Evolutionary conservation across 2,329 filamentous ascomycete genomes (phyloP).

Genomic region (Sarocladium oryzae): DNA sequence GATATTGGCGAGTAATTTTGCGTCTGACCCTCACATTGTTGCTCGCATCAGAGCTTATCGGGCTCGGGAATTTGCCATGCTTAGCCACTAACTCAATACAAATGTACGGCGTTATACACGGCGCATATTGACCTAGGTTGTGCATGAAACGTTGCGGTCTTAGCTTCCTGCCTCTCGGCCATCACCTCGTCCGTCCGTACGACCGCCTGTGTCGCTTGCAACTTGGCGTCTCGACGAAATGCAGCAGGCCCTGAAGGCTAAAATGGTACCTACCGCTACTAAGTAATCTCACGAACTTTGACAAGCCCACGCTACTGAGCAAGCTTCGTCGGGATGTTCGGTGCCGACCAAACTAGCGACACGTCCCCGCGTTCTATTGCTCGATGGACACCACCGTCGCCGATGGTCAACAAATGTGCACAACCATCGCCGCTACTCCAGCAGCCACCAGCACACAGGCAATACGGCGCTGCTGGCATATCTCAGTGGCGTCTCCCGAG

Average conservation of each 20-base stretch:
- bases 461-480: no score
- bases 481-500: no score
- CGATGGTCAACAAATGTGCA: not conserved
- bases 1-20: not conserved
- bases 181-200: not conserved
- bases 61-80: not conserved
- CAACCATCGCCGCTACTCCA: not conserved
- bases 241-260: no score
- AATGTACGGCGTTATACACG: not conserved
- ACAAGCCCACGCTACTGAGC: slow-evolving; percentile 1
- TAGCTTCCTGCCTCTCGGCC: not conserved
- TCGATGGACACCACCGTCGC: slow-evolving; percentile 7
- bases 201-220: no score
- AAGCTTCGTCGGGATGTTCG: not conserved
- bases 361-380: slow-evolving; percentile 6
- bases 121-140: not conserved
- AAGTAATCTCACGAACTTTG: no score
- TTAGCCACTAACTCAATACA: no score
- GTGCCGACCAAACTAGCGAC: not conserved
- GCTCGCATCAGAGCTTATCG: no score
- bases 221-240: no score
- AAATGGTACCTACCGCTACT: no score
- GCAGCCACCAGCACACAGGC: not conserved
- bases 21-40: no score
- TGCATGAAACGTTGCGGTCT: not conserved